Base-by-base conservation (phyloP, 345 rosid species). In the Populus nigra region DNA sequence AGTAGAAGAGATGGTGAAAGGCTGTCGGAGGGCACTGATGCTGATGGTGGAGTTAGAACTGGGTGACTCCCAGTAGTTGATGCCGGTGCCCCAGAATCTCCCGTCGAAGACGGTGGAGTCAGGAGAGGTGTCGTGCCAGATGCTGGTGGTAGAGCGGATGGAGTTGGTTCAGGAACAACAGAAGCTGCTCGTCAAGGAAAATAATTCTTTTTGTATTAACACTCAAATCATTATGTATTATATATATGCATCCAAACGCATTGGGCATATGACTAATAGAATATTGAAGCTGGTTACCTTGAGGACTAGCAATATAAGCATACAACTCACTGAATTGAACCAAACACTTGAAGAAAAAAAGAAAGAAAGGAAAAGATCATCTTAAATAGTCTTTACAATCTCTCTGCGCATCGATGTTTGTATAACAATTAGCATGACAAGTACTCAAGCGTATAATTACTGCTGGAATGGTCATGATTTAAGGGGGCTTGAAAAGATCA, bases 91-190 rank as follows among this genome's bases (percentile, higher is more conserved):
- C 41, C 87, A 15, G 84, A 45, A 27, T 41, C 80, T 1, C 15
- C 78, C 1, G 83, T 76, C 22, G 88, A 63, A 29, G 87, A 75
- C 45, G 87, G 87, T 1, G 97, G 95, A 79, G 91, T 86, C 73
- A 86, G 75, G 65, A 18, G 20, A 7, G 93, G 89, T 0, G 88
- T 83, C 3, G 91, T 86, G 75, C 80, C 84, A 16, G 93, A 80
- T 81, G 79, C 91, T 15, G 98, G 97, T 55, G 97, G 63, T 68
- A 80, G 55, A 63, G 89, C 80, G 38, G 94, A 77, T 4, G 94
- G 73, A 43, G 86, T 85, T 1, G 96, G 87, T 80, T 86, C 86
- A 23, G 98, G 94, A 71, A 85, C 92, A 15, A 86, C 57, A 18
- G 92, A 78, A 80, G 82, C 86, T 78, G 86, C 49, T 5, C 66